phyloP scores from a whole-genome alignment of 176 grass and related monocot genomes.

The Zoysia pacifica region DNA sequence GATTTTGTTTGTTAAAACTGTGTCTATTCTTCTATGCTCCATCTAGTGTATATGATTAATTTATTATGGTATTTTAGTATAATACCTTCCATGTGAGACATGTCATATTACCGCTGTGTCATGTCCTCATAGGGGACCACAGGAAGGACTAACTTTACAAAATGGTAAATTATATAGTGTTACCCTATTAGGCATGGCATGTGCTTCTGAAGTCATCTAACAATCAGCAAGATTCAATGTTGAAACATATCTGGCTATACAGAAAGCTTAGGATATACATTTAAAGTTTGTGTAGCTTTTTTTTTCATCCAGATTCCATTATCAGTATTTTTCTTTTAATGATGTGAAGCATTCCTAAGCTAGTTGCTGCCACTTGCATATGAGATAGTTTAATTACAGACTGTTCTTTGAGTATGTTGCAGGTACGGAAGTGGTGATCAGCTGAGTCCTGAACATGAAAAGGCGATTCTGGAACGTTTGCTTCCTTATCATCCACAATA shows the following conservation, averaged over 20 bases:
- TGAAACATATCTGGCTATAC: neutral
- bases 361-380: neutral
- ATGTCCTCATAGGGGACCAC: constrained; percentile 22
- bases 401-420: constrained; percentile 31
- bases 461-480: constrained; percentile 75
- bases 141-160: neutral
- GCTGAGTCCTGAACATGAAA: constrained; percentile 82
- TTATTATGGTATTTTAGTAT: neutral
- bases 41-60: neutral
- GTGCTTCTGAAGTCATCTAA: constrained; percentile 1
- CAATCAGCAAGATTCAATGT: neutral
- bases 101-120: neutral
- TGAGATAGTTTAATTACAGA: neutral
- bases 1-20: neutral
- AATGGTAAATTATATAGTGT: constrained; percentile 16
- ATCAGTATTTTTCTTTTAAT: neutral
- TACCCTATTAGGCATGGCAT: neutral
- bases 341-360: neutral
- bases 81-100: neutral
- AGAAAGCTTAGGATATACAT: constrained; percentile 4
- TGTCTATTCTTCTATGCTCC: neutral
- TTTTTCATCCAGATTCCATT: neutral
- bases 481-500: constrained; percentile 93
- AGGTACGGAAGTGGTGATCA: constrained; percentile 81
- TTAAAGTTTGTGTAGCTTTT: neutral